Evolutionary conservation across 371 early-diverging fungal species (phyloP).

Genomic region (Parasitella parasitica): DNA sequence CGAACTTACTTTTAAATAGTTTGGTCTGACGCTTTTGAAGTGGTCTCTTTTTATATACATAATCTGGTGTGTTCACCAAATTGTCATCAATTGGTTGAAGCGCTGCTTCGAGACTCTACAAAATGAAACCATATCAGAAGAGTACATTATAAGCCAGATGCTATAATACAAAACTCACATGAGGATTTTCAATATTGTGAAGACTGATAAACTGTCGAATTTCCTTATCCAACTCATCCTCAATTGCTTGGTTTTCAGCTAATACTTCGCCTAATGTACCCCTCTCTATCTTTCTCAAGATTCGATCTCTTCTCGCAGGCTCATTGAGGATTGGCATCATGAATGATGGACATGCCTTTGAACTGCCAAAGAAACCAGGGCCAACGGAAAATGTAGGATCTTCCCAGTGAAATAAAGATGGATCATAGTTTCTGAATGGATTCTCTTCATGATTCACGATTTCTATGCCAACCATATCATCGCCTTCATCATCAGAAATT

Average conservation of each 20-base stretch:
- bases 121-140: background rate
- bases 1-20: conserved; percentile 15
- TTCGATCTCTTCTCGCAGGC: conserved; percentile 4
- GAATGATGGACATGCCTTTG: conserved; percentile 1
- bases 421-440: conserved; percentile 12
- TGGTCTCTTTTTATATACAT: conserved; percentile 23
- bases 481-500: conserved; percentile 2
- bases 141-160: no score
- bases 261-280: conserved; percentile 16
- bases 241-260: conserved; percentile 12
- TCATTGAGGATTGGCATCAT: conserved; percentile 7
- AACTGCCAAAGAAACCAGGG: conserved; percentile 17
- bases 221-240: conserved; percentile 16
- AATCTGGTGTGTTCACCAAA: background rate
- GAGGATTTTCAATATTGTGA: background rate
- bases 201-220: conserved; percentile 5
- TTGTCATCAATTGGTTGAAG: background rate
- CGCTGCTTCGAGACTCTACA: conserved; percentile 3
- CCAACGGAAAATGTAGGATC: conserved; percentile 10
- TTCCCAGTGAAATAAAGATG: conserved; percentile 10
- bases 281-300: conserved; percentile 12
- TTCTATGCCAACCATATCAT: conserved; percentile 14
- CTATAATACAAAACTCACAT: background rate
- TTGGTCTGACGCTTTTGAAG: conserved; percentile 19
- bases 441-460: conserved; percentile 7